A percentile compares a stretch with the other conserved stretches of the same genome.
Evolutionary conservation across 2,329 filamentous ascomycete genomes (phyloP).

Genomic region (Ophiostoma ulmi): DNA sequence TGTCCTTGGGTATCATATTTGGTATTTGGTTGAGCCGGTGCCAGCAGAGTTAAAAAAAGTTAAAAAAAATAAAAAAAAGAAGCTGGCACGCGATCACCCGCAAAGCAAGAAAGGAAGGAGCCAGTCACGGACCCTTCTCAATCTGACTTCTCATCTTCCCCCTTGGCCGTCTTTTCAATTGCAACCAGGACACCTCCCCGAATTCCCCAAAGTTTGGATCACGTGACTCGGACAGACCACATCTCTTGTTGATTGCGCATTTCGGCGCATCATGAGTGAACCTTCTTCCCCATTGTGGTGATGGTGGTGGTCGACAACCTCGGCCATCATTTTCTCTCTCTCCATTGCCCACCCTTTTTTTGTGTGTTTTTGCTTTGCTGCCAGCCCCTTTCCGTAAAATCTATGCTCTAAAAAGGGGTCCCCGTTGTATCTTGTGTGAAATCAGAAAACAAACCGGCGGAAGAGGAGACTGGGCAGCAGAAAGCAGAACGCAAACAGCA

Average conservation of each 20-base stretch:
- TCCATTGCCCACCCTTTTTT: conserved; percentile 5
- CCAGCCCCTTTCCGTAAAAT: neutral
- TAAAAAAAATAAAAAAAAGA: neutral
- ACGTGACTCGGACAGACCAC: neutral
- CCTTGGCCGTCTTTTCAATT: neutral
- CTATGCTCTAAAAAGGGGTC: conserved; percentile 11
- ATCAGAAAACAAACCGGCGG: neutral
- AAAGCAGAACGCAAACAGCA: neutral
- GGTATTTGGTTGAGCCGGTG: conserved; percentile 7
- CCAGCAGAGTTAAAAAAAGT: neutral
- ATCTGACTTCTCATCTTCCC: neutral
- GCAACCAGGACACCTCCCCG: neutral
- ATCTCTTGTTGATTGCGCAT: neutral
- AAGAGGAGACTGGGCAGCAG: neutral
- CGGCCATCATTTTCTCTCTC: neutral
- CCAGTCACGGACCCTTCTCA: conserved; percentile 5
- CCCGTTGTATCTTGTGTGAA: neutral
- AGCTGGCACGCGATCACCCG: neutral
- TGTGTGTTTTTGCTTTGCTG: neutral
- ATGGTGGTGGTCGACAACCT: neutral
- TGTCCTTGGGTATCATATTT: conserved; percentile 20
- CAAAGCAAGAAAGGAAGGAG: neutral
- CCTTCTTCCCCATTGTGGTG: no score
- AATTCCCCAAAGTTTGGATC: no score
- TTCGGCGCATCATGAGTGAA: conserved; percentile 9